These are phyloP conservation scores for Yamadazyma songkhlaensis DNA, from an alignment of 1,139 yeast species.

Conservation along the genomic window DNA sequence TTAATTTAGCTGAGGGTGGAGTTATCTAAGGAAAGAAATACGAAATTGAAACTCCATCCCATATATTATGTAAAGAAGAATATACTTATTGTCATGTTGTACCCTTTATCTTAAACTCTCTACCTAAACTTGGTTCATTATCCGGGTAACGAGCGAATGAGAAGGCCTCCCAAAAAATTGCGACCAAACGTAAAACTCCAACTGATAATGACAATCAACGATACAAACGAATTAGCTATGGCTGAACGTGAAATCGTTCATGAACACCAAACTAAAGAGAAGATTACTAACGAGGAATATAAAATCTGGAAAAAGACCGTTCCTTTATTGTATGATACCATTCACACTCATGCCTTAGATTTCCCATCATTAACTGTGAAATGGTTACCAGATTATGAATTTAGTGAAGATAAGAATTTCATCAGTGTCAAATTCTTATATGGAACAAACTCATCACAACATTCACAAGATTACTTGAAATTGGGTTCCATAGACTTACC, in stretches of 20 bases:
- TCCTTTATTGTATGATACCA: slow-evolving; percentile 80
- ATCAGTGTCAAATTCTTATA: slow-evolving; percentile 41
- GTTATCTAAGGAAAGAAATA: slow-evolving; percentile 19
- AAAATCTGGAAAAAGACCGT: slow-evolving; percentile 95
- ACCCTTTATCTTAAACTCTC: too few species aligned
- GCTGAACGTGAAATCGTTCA: slow-evolving; percentile 28
- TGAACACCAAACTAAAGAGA: slow-evolving; percentile 50
- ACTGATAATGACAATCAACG: slow-evolving; percentile 12
- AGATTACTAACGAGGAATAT: slow-evolving; percentile 64
- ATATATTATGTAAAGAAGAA: too few species aligned
- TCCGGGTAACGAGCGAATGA: not conserved
- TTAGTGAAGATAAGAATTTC: slow-evolving; percentile 31
- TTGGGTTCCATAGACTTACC: slow-evolving; percentile 50
- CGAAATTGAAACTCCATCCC: too few species aligned
- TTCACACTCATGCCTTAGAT: slow-evolving; percentile 65
- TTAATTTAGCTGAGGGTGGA: slow-evolving; percentile 23
- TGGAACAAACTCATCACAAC: slow-evolving; percentile 47
- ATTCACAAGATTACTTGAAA: slow-evolving; percentile 42
- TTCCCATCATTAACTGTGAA: slow-evolving; percentile 56
- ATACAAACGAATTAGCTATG: slow-evolving; percentile 7
- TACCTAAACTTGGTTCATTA: too few species aligned
- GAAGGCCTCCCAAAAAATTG: too few species aligned
- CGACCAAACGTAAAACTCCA: not conserved
- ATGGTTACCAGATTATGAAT: slow-evolving; percentile 42
- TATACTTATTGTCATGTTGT: too few species aligned